Evolutionary conservation across 2,329 filamentous ascomycete species (phyloP).

Genomic region (Sphaerostilbella broomeana): DNA sequence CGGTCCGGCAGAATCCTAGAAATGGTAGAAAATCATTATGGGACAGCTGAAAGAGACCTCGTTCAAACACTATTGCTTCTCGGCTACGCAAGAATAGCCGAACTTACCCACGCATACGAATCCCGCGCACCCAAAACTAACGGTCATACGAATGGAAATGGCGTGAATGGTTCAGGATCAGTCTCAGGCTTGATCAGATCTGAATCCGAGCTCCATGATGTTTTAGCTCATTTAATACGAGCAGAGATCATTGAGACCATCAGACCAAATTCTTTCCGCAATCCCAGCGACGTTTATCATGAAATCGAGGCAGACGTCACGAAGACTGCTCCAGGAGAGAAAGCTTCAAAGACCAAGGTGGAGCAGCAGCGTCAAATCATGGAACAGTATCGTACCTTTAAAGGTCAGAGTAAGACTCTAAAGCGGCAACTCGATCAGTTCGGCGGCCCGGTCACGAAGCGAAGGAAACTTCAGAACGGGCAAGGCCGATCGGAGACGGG

Average conservation of each 20-base stretch:
- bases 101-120: constrained; percentile 59
- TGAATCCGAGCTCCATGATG: constrained; percentile 42
- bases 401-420: constrained; percentile 44
- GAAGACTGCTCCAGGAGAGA: constrained; percentile 38
- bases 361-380: constrained; percentile 54
- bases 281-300: constrained; percentile 52
- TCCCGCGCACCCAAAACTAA: constrained; percentile 31
- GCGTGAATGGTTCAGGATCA: constrained; percentile 18
- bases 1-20: constrained; percentile 77
- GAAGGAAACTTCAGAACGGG: constrained; percentile 49
- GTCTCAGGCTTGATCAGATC: constrained; percentile 39
- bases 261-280: constrained; percentile 48
- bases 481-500: constrained; percentile 21
- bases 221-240: constrained; percentile 50
- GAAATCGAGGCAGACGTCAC: constrained; percentile 59
- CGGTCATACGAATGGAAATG: constrained; percentile 21
- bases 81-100: constrained; percentile 67
- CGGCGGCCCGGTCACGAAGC: constrained; percentile 38
- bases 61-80: constrained; percentile 68
- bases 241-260: constrained; percentile 64
- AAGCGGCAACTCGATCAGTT: constrained; percentile 46
- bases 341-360: constrained; percentile 54
- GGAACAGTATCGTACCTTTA: constrained; percentile 45
- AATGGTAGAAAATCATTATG: constrained; percentile 66
- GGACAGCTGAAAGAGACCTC: constrained; percentile 65